A percentile compares a stretch with the other conserved stretches of the same genome.
These are phyloP conservation scores for Lizanozyma gosingica DNA, from an alignment of 1,139 yeast species.

Conservation along the genomic window DNA sequence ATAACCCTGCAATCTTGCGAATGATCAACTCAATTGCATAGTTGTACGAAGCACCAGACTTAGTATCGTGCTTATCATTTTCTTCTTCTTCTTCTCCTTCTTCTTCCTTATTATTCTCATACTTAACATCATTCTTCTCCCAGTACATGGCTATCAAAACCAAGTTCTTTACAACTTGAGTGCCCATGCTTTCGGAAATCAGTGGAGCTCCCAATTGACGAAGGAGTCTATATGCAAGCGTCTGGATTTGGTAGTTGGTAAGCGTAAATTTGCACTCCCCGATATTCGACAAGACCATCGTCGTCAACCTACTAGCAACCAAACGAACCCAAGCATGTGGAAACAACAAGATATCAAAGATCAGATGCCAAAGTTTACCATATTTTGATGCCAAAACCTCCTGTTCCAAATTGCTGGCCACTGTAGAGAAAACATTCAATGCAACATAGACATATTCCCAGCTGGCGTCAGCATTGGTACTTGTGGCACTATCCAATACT, in stretches of 20 bases:
- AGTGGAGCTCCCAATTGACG: conserved; percentile 80
- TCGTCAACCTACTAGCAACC: conserved; percentile 54
- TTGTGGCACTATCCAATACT: conserved; percentile 26
- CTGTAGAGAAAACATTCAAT: conserved; percentile 43
- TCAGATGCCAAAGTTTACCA: conserved; percentile 40
- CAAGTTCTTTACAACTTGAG: conserved; percentile 60
- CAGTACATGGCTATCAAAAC: conserved; percentile 55
- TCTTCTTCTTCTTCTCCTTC: conserved; percentile 14
- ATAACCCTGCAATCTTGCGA: conserved; percentile 47
- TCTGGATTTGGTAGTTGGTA: conserved; percentile 42
- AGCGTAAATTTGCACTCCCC: conserved; percentile 21
- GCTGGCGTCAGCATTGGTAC: conserved; percentile 27
- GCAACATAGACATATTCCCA: conserved; percentile 79
- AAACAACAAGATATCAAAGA: conserved; percentile 53
- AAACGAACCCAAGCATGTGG: conserved; percentile 93
- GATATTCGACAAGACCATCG: conserved; percentile 37
- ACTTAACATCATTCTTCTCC: conserved; percentile 40
- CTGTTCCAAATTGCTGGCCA: conserved; percentile 21
- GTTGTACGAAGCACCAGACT: conserved; percentile 14
- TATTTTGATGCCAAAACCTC: conserved; percentile 21
- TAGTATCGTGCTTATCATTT: conserved; percentile 10
- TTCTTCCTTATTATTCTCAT: conserved; percentile 14
- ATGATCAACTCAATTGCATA: conserved; percentile 58
- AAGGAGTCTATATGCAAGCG: conserved; percentile 56
- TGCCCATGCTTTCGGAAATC: conserved; percentile 55